Base-by-base conservation (phyloP, 2,329 filamentous ascomycete species). In the Penicillium sp. region DNA sequence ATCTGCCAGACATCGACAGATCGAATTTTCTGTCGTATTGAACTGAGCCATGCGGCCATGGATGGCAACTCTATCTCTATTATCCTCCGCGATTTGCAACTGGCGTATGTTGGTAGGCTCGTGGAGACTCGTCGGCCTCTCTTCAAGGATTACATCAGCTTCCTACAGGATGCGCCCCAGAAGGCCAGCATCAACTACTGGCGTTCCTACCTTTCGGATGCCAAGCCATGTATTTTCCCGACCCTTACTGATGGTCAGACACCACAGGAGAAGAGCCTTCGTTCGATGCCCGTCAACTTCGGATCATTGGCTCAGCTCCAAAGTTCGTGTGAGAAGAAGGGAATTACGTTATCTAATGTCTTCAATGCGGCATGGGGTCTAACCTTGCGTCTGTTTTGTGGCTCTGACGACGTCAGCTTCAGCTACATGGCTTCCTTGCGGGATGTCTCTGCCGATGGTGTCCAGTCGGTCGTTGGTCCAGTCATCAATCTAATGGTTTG, bases 301-400 rank as follows among this genome's bases (percentile, higher is more conserved):
- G 62, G 52, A 7, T 62, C 64, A 3, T 58, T 77, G 19, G 26
- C 50, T 0, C 65, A 66, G 5, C 66, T 80, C 1, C 75, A 76
- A 44, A 53, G 22, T 0, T 67, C 73, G 10, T 83, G 80, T 58
- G 76, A 78, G 39, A 62, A 68, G 7, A 68, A 75, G 48, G 76
- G 76, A 4, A 69, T 82, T 19, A 84, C 81, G 0, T 54, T 82
- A 2, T 76, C 81, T 2, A 82, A 81, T 56, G 74, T 76, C 0
- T 78, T 93, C 3, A 89, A 96, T 71, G 87, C 89, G 3, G 79
- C 87, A 2, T 96, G 93, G 89, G 76, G 86, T 0, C 79, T 84
- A 1, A 85, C 86, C 0, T 75, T 96, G 1, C 81, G 83, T 19
- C 78, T 78, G 31, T 74, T 82, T 62, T 85, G 85, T 0, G 80